phyloP scores from a whole-genome alignment of 129 eudicot species.

The Pittosporum tobira region DNA sequence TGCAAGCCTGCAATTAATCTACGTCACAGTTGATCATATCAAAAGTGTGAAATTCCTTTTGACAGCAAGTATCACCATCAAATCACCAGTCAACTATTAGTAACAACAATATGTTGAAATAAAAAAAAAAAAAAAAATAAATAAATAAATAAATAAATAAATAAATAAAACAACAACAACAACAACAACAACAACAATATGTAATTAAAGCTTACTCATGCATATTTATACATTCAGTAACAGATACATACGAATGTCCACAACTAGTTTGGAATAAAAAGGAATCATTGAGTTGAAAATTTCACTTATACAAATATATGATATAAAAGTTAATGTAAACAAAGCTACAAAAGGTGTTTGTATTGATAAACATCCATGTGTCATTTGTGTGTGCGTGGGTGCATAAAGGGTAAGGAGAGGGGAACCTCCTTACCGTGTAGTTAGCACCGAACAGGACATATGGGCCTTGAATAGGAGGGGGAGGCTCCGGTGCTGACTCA shows the following conservation, averaged over 20 bases:
- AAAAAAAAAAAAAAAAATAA: too few species aligned
- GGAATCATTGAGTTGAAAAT: too few species aligned
- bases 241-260: too few species aligned
- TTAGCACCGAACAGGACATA: conserved; percentile 60
- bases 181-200: too few species aligned
- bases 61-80: not conserved
- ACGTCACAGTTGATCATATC: not conserved
- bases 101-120: not conserved
- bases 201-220: not conserved
- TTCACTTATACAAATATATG: not conserved
- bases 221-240: not conserved
- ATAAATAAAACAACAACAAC: too few species aligned
- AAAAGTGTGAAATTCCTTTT: not conserved
- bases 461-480: conserved; percentile 77
- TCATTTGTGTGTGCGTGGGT: too few species aligned
- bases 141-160: too few species aligned
- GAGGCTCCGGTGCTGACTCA: conserved; percentile 70
- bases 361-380: not conserved
- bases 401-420: not conserved
- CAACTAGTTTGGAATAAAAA: too few species aligned
- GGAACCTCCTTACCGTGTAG: conserved; percentile 48
- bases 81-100: not conserved
- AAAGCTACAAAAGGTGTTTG: not conserved
- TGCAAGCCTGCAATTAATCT: not conserved
- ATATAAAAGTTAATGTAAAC: not conserved